Evolutionary conservation across 805 yeast genomes (phyloP).

Genomic region (Saccharomycopsis sp.): DNA sequence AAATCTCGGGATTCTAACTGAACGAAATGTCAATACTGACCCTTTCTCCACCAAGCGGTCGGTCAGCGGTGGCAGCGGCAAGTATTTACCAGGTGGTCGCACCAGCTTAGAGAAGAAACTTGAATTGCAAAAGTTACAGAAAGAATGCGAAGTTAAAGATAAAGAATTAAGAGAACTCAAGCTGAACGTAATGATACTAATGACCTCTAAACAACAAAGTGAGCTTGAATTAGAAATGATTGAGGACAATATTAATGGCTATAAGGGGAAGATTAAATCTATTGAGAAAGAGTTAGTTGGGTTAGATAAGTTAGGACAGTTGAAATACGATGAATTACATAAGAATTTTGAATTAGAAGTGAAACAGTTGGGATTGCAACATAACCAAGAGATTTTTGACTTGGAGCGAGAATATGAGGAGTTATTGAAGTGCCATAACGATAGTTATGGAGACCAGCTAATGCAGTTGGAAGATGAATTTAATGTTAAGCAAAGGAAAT

Average conservation of each 20-base stretch:
- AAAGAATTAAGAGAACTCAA: slow-evolving; percentile 23
- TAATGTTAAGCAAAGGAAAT: background rate
- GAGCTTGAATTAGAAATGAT: slow-evolving; percentile 32
- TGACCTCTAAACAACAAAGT: slow-evolving; percentile 33
- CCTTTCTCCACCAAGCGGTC: background rate
- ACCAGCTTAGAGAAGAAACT: slow-evolving; percentile 11
- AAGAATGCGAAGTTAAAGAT: slow-evolving; percentile 21
- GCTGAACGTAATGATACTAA: slow-evolving; percentile 27
- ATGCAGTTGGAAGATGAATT: slow-evolving; percentile 21
- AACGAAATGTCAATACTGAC: background rate
- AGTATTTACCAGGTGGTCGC: background rate
- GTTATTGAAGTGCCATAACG: background rate
- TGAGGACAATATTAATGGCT: slow-evolving; percentile 25
- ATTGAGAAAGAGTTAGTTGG: slow-evolving; percentile 26
- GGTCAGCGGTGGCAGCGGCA: background rate
- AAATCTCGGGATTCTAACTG: background rate
- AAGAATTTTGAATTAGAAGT: slow-evolving; percentile 29
- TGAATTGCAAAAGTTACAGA: slow-evolving; percentile 20
- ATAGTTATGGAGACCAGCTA: background rate
- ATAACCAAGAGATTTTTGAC: background rate
- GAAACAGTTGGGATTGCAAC: background rate
- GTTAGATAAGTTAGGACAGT: slow-evolving; percentile 28
- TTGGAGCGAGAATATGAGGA: slow-evolving; percentile 3
- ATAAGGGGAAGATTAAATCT: slow-evolving; percentile 24
- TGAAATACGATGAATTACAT: slow-evolving; percentile 29